Evolutionary conservation across 805 yeast species (phyloP).

Genomic region (Candida chilensis): DNA sequence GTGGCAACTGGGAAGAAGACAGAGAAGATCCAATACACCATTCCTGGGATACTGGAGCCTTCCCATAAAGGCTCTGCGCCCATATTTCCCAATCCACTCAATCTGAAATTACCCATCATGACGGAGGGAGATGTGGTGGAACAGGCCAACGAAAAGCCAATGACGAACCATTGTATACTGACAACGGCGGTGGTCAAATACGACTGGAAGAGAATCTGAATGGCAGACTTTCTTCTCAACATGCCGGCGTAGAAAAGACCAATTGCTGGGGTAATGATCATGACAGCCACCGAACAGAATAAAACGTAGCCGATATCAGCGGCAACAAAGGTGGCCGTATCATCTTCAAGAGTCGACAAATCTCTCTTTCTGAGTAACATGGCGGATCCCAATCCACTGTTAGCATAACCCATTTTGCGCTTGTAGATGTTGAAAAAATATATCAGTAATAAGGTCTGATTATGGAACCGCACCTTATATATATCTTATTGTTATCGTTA

Average conservation of each 20-base stretch:
- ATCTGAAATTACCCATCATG: conserved; percentile 22
- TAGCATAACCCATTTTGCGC: not conserved
- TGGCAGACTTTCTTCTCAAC: conserved; percentile 28
- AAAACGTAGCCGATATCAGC: conserved; percentile 42
- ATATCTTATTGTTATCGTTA: conserved; percentile 1
- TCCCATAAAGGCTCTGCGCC: conserved; percentile 28
- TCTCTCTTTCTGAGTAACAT: not conserved
- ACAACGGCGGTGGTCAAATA: conserved; percentile 29
- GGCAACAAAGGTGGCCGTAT: conserved; percentile 23
- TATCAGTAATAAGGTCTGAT: not conserved
- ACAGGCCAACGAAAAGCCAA: conserved; percentile 34
- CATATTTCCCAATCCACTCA: conserved; percentile 28
- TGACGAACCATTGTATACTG: conserved; percentile 32
- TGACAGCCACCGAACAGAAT: conserved; percentile 38
- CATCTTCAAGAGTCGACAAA: conserved; percentile 16
- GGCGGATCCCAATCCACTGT: conserved; percentile 1
- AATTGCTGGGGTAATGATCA: conserved; percentile 36
- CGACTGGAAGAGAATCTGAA: conserved; percentile 33
- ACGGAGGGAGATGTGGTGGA: conserved; percentile 17
- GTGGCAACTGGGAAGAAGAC: conserved; percentile 39
- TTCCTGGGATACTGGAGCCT: conserved; percentile 40
- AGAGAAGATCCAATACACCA: conserved; percentile 32
- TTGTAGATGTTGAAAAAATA: not conserved
- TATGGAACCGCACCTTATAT: not conserved
- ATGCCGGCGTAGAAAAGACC: conserved; percentile 36